Base-by-base conservation (phyloP, 306 rosid species). In the Purshia tridentata region DNA sequence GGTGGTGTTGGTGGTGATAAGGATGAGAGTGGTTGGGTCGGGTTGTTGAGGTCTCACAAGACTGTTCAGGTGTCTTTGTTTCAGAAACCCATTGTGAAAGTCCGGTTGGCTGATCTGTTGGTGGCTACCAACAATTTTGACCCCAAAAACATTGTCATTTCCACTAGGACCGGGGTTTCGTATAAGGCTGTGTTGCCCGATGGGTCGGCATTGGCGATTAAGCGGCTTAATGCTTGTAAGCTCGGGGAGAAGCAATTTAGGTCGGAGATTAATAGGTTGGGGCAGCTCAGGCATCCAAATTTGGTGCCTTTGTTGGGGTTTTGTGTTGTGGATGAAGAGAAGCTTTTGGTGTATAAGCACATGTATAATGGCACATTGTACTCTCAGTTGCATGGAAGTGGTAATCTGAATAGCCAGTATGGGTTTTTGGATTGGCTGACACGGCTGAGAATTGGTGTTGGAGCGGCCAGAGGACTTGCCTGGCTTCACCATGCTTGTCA, bases 401-500 rank as follows among this genome's bases (percentile, higher is more conserved):
- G 84, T 22, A 70, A 84, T 62, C 81, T 71, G 60, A 81, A 68
- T 77, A 81, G 88, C 45, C 88, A 77, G 69, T 76, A 86, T 53
- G 85, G 79, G 29, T 83, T 79, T 76, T 54, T 86, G 76, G 91
- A 81, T 61, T 86, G 91, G 91, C 77, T 81, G 22, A 84, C 88
- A 1, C 78, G 91, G 80, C 75, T 84, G 29, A 81, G 78, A 81
- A 81, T 86, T 8, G 91, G 85, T 9, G 73, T 81, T 7, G 91
- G 91, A 63, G 86, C 88, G 5, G 84, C 91, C 37, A 79, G 85
- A 59, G 91, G 91, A 19, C 79, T 86, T 65, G 84, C 91, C 65
- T 86, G 91, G 91, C 85, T 86, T 73, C 91, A 86, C 72, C 88
- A 86, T 70, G 85, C 76, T 0, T 86, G 88, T 61, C 88, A 84